Conservation (phyloP, 805 yeast genomes). For the Candida verbasci region DNA sequence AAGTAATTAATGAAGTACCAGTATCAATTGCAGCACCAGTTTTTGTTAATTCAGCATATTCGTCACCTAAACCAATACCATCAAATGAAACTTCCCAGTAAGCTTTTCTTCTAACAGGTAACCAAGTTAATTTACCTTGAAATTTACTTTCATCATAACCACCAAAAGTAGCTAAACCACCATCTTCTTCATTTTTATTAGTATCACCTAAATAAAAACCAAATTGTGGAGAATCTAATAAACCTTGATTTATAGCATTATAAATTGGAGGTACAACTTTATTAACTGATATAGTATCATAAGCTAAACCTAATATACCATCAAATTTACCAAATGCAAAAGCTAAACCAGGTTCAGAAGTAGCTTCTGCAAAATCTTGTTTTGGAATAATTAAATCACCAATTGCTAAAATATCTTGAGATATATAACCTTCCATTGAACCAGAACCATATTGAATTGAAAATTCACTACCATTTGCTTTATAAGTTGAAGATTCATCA, state of each 20-base stretch:
- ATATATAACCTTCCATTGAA: slow-evolving; percentile 84
- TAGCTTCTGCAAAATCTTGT: slow-evolving; percentile 96
- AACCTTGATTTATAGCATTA: slow-evolving; percentile 77
- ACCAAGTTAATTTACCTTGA: slow-evolving; percentile 84
- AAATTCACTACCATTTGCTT: slow-evolving; percentile 82
- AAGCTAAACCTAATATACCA: slow-evolving; percentile 94
- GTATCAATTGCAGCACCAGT: slow-evolving; percentile 99
- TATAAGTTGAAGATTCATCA: slow-evolving; percentile 73
- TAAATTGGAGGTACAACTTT: slow-evolving; percentile 90
- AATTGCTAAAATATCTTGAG: slow-evolving; percentile 75
- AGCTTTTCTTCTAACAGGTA: slow-evolving; percentile 98
- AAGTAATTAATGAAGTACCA: slow-evolving; percentile 93
- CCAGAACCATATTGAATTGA: slow-evolving; percentile 92
- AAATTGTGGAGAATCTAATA: slow-evolving; percentile 80
- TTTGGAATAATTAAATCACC: slow-evolving; percentile 82
- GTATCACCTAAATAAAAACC: slow-evolving; percentile 88
- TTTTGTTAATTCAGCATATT: slow-evolving; percentile 73
- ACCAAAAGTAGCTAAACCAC: slow-evolving; percentile 94
- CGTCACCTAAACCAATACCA: slow-evolving; percentile 88
- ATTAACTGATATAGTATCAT: slow-evolving; percentile 86
- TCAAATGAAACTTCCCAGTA: slow-evolving; percentile 98
- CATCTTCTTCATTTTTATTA: slow-evolving; percentile 58
- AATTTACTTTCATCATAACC: slow-evolving; percentile 78
- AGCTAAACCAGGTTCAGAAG: slow-evolving; percentile 94
- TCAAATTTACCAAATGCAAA: slow-evolving; percentile 99